Base-by-base conservation (phyloP, 139 green algal genomes). In the Asterochloris erici region DNA sequence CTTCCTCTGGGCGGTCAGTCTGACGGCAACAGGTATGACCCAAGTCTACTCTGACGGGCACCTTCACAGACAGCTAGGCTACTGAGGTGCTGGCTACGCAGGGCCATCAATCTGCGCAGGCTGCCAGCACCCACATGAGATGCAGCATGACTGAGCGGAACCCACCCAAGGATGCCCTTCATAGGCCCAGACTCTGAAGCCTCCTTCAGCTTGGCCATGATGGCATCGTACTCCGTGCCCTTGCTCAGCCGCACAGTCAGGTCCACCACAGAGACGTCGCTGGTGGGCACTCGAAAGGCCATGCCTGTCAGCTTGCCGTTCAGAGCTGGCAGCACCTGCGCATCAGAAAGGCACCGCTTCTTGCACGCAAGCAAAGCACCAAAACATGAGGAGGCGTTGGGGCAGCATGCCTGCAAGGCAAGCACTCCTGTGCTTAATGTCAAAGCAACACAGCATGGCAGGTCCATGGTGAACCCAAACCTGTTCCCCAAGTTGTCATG, bases 221-320 rank as follows among this genome's bases (percentile, higher is more conserved):
- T 95, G 54, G 98, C 94, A 74, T 97, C 95, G 81, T 99, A 99
- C 17, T 88, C 91, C 47, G 95, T 91, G 11, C 84, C 82, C 92
- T 98, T 99, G 81, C 96, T 90, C 77, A 98, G 90, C 60, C 84
- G 82, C 0, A 95, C 86, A 0, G 97, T 99, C 21, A 99, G 90
- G 90, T 99, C 96, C 23, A 99, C 96, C 15, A 99, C 96, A 4
- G 93, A 98, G 74, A 99, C 96, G 78, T 99, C 95, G 63, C 91
- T 88, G 84, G 94, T 98, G 77, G 96, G 96, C 73, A 99, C 96
- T 61, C 96, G 93, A 93, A 99, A 99, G 23, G 96, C 93, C 96
- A 99, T 99, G 83, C 96, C 96, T 1, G 96, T 99, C 38, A 99
- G 91, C 93, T 99, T 99, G 89, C 96, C 96, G 84, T 99, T 97